Evolutionary conservation across 805 yeast genomes (phyloP), one percentile per base, ranked within the genome.

Genomic region (Ogataea saltuana): DNA sequence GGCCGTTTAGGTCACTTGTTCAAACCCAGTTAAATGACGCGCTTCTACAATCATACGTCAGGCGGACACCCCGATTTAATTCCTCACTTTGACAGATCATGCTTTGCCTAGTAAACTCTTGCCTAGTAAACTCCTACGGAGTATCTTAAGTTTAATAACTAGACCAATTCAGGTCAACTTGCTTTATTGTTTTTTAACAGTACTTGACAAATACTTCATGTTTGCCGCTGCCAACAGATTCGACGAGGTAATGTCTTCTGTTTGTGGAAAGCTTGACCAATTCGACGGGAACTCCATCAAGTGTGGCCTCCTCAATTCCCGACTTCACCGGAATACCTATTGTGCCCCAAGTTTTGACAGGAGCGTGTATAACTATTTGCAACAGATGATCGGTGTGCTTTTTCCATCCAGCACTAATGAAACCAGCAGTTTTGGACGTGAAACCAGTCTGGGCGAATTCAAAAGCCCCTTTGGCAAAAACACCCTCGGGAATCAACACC

Each of bases 371-470:
- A 16, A 23, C 38, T 4, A 34, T 16, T 15, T 34, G 38, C 4
- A 34, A 16, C 17, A 34, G 15, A 15, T 21, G 17, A 20, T 34
- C 29, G 2, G 38, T 22, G 21, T 34, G 38, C 17, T 34, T 34
- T 17, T 34, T 34, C 38, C 38, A 34, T 25, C 38, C 38, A 16
- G 38, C 38, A 23, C 30, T 22, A 15, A 34, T 34, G 15, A 34
- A 34, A 10, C 38, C 38, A 16, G 38, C n/a, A 15, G 38, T 23
- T 25, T 34, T 34, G 21, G 38, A 34, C 3, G 38, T 34, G 28
- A 34, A 34, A 12, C 38, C 38, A 3, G 38, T 34, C 21, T 34
- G 38, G 5, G 38, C 38, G 12, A 34, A 34, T 22, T 34, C 38
- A 34, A 34, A 34, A 2, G 38, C 12, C 16, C 38, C 38, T 11